phyloP scores from a whole-genome alignment of 2,329 filamentous ascomycete genomes.

The Alternaria panax region DNA sequence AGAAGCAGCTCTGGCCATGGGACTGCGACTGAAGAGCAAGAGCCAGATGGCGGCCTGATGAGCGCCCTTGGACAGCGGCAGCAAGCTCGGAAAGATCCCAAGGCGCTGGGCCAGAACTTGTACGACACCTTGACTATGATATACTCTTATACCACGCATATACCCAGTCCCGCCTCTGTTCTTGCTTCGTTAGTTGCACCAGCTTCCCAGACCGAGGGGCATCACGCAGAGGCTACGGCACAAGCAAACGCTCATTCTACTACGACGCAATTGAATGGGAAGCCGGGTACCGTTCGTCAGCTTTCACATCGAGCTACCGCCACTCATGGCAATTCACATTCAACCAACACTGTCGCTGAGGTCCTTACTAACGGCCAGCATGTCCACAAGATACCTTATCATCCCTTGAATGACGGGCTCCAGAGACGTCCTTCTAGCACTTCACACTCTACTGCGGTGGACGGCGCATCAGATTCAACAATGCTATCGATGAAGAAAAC shows the following conservation, averaged over 20 bases:
- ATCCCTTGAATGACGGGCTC: conserved; percentile 12
- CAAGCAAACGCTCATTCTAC: conserved; percentile 22
- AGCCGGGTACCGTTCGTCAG: conserved; percentile 6
- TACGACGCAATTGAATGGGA: conserved; percentile 14
- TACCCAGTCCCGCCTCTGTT: conserved; percentile 35
- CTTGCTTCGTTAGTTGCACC: conserved; percentile 28
- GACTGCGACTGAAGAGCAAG: neutral
- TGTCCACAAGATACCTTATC: conserved; percentile 40
- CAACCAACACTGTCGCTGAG: conserved; percentile 18
- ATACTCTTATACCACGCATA: conserved; percentile 43
- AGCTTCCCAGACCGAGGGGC: neutral
- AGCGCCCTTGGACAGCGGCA: conserved; percentile 31
- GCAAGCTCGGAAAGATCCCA: conserved; percentile 60
- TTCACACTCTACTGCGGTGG: conserved; percentile 8
- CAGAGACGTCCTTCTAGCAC: conserved; percentile 13
- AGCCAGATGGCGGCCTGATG: conserved; percentile 10
- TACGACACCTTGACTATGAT: conserved; percentile 53
- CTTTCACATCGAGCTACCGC: conserved; percentile 18
- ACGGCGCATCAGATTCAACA: conserved; percentile 8
- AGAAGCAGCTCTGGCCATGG: neutral
- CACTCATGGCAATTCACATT: conserved; percentile 12
- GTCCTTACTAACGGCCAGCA: conserved; percentile 34
- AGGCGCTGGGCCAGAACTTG: conserved; percentile 68
- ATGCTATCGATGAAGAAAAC: conserved; percentile 27
- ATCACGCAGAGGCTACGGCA: neutral